These are phyloP conservation scores for Cudoniella acicularis DNA, from an alignment of 495 filamentous ascomycete genomes.

Conservation along the genomic window DNA sequence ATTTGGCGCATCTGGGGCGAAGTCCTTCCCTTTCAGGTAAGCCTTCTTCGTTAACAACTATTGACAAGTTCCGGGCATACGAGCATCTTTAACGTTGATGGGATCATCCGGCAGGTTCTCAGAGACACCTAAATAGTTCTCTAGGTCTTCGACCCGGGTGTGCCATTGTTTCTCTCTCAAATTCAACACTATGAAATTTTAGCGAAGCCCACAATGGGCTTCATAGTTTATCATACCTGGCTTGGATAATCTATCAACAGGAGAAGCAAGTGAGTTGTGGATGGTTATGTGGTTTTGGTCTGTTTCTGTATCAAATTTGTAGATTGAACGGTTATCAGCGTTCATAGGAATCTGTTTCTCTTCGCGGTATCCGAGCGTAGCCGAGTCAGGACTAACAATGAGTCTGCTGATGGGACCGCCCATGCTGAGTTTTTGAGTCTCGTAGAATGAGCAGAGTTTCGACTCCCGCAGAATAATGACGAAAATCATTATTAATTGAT, in stretches of 20 bases:
- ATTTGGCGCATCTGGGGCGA: not conserved
- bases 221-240: too few relatives aligned
- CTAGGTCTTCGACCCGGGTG: constrained; percentile 21
- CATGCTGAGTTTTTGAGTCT: constrained; percentile 35
- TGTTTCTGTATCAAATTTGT: constrained; percentile 37
- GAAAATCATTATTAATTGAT: constrained; percentile 45
- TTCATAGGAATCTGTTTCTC: constrained; percentile 37
- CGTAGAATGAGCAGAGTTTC: constrained; percentile 46
- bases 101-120: constrained; percentile 19
- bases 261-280: constrained; percentile 26
- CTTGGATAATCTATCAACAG: not conserved
- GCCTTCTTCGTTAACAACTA: constrained; percentile 26
- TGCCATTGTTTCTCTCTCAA: constrained; percentile 8
- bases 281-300: constrained; percentile 41
- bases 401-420: constrained; percentile 18
- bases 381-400: constrained; percentile 40
- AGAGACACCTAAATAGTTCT: constrained; percentile 25
- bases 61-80: constrained; percentile 29
- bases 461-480: constrained; percentile 33
- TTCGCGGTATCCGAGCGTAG: constrained; percentile 39
- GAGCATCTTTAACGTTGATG: constrained; percentile 18
- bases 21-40: constrained; percentile 26
- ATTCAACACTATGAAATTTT: constrained; percentile 2
- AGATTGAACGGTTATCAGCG: constrained; percentile 46
- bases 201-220: too few relatives aligned